Base-by-base conservation (phyloP, 495 filamentous ascomycete species). In the Bacidia gigantensis region DNA sequence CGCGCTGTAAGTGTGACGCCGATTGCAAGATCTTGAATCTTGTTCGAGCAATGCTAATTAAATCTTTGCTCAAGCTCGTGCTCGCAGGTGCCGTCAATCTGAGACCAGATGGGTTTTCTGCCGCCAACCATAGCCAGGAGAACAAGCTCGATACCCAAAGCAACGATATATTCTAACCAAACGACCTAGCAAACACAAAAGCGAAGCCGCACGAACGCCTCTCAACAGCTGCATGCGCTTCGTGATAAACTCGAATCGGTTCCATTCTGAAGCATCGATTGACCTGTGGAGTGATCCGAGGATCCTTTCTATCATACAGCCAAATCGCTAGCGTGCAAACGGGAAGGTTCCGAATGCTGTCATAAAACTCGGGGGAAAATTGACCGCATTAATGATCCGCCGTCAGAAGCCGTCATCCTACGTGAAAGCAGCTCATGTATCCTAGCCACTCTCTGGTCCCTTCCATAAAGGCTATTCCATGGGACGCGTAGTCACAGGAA, bases 81-180 rank as follows among this genome's bases (percentile, higher is more conserved):
- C 83, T 95, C 79, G 87, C 92, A 5, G 90, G 90, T 11, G 92
- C 90, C 9, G 87, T 97, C 18, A 86, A 81, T 23, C 75, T 95
- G 49, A 86, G 83, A 5, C 66, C 88, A 38, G 83, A 92, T 56
- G 85, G 82, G 12, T 80, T 95, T 59, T 70, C 80, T 58, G 88
- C 84, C 7, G 58, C 64, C 22, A 56, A 65, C 21, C 59, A 53
- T 21, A 53, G 53, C 35, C 26, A n/a, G 26, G 41, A 45, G 38
- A 46, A 35, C 11, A 58, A 56, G 48, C 46, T 52, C 42, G 55
- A 58, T 50, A 61, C 56, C 24, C 44, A 56, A 11, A 46, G 50
- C 26, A 58, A 61, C 23, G 40, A 61, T 25, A 58, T 61, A 11
- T 61, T 58, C 39, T 61, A 58, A 45, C 39, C 9, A 5, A 14